phyloP scores from a whole-genome alignment of 805 yeast species.

The Cyberlindnera subsufficiens region DNA sequence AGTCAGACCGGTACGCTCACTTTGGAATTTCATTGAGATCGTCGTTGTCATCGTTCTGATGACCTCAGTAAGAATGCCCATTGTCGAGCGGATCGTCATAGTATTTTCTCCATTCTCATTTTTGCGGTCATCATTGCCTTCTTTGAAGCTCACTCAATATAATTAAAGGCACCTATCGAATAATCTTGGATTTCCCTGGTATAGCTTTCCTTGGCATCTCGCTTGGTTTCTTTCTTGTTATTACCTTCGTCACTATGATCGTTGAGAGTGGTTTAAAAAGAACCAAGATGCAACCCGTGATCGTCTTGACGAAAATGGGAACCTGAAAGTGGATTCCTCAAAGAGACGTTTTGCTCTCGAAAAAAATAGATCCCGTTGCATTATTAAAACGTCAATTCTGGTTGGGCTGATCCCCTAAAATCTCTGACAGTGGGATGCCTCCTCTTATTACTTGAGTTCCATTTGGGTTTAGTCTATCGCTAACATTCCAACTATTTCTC shows the following conservation, averaged over 20 bases:
- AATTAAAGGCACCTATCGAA: conserved; percentile 55
- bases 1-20: conserved; percentile 29
- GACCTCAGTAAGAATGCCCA: conserved; percentile 64
- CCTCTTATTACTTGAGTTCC: conserved; percentile 75
- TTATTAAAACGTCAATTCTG: conserved; percentile 69
- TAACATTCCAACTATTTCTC: conserved; percentile 68
- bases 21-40: conserved; percentile 34
- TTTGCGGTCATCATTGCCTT: conserved; percentile 76
- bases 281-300: conserved; percentile 61
- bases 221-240: conserved; percentile 55
- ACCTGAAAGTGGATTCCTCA: conserved; percentile 48
- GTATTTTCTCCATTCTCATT: conserved; percentile 65
- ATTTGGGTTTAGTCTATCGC: conserved; percentile 67
- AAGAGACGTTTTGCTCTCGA: conserved; percentile 54
- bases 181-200: conserved; percentile 59
- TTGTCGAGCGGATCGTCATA: conserved; percentile 69
- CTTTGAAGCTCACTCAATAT: conserved; percentile 74
- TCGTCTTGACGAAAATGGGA: conserved; percentile 41
- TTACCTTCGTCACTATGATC: conserved; percentile 43
- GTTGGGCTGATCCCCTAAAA: conserved; percentile 73
- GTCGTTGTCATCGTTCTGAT: conserved; percentile 46
- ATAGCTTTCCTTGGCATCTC: conserved; percentile 70
- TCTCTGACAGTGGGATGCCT: conserved; percentile 65
- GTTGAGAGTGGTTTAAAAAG: conserved; percentile 43
- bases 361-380: conserved; percentile 61